phyloP scores from a whole-genome alignment of 148 eudicot species.

The Fallopia convolvulus region DNA sequence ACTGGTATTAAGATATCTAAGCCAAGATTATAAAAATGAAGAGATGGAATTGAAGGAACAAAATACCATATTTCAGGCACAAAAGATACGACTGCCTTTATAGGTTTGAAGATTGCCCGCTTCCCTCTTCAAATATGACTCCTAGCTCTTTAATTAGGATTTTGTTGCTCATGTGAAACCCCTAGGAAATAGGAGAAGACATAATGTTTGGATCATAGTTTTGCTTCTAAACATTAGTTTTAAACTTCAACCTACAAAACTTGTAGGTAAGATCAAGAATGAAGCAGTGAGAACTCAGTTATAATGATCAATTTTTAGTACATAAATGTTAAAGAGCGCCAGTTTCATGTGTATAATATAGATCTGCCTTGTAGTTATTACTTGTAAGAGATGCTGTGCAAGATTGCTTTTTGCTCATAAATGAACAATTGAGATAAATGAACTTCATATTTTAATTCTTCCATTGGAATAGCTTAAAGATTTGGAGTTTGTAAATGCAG shows the following conservation, averaged over 20 bases:
- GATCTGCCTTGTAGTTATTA: neutral
- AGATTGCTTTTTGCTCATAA: neutral
- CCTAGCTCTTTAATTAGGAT: neutral
- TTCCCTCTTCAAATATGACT: neutral
- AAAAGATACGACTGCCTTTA: neutral
- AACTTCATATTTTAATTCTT: neutral
- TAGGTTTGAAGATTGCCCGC: neutral
- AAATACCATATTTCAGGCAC: neutral
- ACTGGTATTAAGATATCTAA: neutral
- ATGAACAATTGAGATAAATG: neutral
- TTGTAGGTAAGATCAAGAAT: neutral
- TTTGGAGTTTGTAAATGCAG: neutral
- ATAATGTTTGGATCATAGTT: neutral
- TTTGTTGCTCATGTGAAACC: neutral
- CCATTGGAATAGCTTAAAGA: neutral
- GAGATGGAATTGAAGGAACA: neutral
- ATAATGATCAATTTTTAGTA: neutral
- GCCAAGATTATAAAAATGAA: neutral
- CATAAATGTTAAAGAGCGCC: neutral
- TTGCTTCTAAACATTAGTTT: neutral
- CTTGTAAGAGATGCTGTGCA: neutral
- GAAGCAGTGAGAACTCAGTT: neutral
- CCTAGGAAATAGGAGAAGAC: neutral
- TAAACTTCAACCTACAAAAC: neutral
- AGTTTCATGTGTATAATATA: neutral